These are phyloP conservation scores for Salvia sclarea DNA, from an alignment of 305 asterid species.

Conservation along the genomic window DNA sequence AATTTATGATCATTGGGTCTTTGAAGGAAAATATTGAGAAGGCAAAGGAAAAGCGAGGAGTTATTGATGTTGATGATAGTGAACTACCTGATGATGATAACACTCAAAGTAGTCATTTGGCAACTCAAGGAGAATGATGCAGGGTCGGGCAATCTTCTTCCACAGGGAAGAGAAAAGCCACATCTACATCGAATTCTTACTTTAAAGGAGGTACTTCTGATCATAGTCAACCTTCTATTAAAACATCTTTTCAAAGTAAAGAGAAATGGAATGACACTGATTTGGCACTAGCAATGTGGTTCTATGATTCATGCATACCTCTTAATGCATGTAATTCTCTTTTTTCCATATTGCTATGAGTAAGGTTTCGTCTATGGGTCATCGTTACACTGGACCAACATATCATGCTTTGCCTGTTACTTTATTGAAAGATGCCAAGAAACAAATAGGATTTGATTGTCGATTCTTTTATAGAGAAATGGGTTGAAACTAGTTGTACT, in stretches of 20 bases:
- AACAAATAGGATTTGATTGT: too few relatives aligned
- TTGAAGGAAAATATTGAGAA: constrained; percentile 18
- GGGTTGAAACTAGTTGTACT: too few relatives aligned
- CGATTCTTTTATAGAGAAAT: too few relatives aligned
- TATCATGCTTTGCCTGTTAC: too few relatives aligned
- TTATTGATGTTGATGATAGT: neutral
- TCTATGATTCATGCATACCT: constrained; percentile 20
- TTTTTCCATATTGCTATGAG: neutral
- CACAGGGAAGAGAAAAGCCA: neutral
- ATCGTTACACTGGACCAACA: neutral
- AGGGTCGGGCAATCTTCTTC: too few relatives aligned
- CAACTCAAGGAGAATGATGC: neutral
- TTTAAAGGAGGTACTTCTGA: neutral
- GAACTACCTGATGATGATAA: neutral
- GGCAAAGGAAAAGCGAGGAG: neutral
- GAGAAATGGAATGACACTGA: neutral
- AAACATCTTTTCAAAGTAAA: constrained; percentile 4
- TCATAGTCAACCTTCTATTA: neutral
- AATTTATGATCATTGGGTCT: neutral
- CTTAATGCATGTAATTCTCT: constrained; percentile 17
- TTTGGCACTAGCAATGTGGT: constrained; percentile 5
- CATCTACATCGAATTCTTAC: neutral
- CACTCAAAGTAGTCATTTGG: too few relatives aligned
- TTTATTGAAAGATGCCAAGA: too few relatives aligned
- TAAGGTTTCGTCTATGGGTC: neutral